Evolutionary conservation across 345 rosid genomes (phyloP).

Genomic region (Firmiana major): DNA sequence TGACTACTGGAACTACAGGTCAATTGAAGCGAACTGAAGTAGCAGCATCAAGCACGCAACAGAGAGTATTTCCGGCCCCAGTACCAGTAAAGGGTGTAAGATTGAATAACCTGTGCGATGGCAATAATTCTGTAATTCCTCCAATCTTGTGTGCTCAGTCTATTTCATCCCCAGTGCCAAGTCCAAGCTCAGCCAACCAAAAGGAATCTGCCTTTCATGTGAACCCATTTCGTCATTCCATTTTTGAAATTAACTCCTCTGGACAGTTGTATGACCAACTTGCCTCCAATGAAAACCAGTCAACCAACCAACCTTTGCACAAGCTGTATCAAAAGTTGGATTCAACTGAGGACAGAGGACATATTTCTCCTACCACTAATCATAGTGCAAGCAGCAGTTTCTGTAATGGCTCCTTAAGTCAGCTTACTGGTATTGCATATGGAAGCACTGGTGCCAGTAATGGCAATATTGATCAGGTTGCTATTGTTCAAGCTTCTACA

Average conservation of each 20-base stretch:
- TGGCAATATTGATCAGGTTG: constrained; percentile 44
- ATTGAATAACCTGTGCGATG: constrained; percentile 30
- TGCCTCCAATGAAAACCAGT: constrained; percentile 35
- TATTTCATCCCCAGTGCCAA: constrained; percentile 37
- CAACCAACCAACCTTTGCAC: constrained; percentile 29
- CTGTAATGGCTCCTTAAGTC: constrained; percentile 48
- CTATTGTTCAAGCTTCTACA: constrained; percentile 28
- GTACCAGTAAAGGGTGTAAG: constrained; percentile 41
- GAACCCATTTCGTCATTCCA: constrained; percentile 37
- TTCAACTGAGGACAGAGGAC: constrained; percentile 49
- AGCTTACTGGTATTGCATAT: constrained; percentile 38
- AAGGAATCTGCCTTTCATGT: constrained; percentile 41
- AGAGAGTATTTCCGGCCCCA: constrained; percentile 41
- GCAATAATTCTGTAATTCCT: constrained; percentile 39
- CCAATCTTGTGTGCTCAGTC: constrained; percentile 32
- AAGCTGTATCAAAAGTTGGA: constrained; percentile 32
- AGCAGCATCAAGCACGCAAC: constrained; percentile 41
- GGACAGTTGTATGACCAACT: constrained; percentile 34
- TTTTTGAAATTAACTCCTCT: constrained; percentile 31
- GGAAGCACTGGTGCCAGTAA: constrained; percentile 52
- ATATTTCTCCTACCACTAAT: constrained; percentile 47
- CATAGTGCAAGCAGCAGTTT: constrained; percentile 64
- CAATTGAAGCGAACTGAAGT: constrained; percentile 36
- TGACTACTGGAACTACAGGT: constrained; percentile 21
- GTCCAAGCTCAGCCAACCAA: constrained; percentile 56